Evolutionary conservation across 1,284 basidiomycete species (phyloP).

Genomic region (Melampsora americana): DNA sequence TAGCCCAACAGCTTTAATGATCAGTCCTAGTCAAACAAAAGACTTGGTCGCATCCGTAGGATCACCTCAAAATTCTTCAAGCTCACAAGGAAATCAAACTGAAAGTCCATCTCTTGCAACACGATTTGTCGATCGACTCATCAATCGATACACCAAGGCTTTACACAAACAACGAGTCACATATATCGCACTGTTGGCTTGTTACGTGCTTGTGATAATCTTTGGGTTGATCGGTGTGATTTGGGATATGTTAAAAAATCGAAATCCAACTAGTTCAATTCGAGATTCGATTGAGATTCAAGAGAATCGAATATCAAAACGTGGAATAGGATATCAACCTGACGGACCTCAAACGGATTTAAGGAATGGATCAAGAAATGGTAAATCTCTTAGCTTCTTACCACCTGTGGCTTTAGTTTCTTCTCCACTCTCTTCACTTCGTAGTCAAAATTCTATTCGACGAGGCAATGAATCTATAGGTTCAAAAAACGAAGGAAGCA

Average conservation of each 20-base stretch:
- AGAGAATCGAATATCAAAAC: background rate
- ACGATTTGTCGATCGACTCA: constrained; percentile 27
- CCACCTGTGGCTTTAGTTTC: constrained; percentile 11
- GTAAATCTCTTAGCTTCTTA: constrained; percentile 19
- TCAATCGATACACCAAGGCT: constrained; percentile 32
- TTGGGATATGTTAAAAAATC: constrained; percentile 27
- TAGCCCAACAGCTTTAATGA: constrained; percentile 26
- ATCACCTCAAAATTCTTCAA: background rate
- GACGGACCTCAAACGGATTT: background rate
- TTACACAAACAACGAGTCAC: constrained; percentile 26
- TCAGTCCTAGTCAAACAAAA: constrained; percentile 24
- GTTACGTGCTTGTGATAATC: constrained; percentile 24
- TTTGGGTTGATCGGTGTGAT: constrained; percentile 20
- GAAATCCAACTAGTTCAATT: background rate
- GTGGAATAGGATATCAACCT: background rate
- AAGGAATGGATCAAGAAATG: constrained; percentile 17
- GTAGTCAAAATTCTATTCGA: background rate
- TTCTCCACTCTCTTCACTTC: constrained; percentile 8
- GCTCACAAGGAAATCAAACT: constrained; percentile 8
- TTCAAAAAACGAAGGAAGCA: background rate
- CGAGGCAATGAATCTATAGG: background rate
- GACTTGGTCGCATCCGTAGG: constrained; percentile 20
- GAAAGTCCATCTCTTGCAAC: constrained; percentile 15
- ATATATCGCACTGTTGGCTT: constrained; percentile 21
- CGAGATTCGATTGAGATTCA: background rate